Evolutionary conservation across 2,329 filamentous ascomycete genomes (phyloP).

Genomic region (Penicillium psychrosexuale): DNA sequence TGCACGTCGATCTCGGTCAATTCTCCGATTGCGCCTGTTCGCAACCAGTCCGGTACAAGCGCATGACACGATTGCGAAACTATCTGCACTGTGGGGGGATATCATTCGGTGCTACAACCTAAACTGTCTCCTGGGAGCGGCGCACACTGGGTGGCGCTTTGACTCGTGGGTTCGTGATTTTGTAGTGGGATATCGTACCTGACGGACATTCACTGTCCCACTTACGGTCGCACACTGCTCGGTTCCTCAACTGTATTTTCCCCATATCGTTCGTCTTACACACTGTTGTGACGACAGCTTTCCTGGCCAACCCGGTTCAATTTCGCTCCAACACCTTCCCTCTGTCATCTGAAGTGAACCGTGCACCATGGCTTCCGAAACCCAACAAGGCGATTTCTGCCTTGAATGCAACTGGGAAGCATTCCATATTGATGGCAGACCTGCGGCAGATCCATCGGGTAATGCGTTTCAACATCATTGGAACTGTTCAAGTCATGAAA

Average conservation of each 20-base stretch:
- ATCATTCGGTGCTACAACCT: background rate
- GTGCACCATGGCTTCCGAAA: constrained; percentile 33
- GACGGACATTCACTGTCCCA: constrained; percentile 1
- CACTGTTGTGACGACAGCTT: constrained; percentile 2
- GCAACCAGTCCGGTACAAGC: constrained; percentile 2
- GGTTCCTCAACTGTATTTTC: constrained; percentile 6
- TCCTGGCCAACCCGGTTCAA: constrained; percentile 1
- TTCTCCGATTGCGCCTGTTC: constrained; percentile 21
- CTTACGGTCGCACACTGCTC: constrained; percentile 6
- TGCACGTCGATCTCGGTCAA: constrained; percentile 19
- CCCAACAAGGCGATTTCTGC: constrained; percentile 36
- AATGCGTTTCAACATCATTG: constrained; percentile 25
- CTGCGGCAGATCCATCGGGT: constrained; percentile 23
- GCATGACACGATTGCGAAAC: constrained; percentile 17
- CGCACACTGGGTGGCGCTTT: background rate
- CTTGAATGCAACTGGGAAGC: constrained; percentile 44
- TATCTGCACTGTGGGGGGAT: constrained; percentile 1
- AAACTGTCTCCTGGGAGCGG: background rate
- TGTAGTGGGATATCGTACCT: constrained; percentile 7
- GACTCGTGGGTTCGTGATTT: constrained; percentile 8
- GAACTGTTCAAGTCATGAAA: constrained; percentile 30
- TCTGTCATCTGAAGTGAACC: constrained; percentile 8
- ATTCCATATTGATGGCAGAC: constrained; percentile 36
- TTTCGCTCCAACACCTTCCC: background rate
- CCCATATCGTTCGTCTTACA: background rate